Evolutionary conservation across 2,329 filamentous ascomycete species (phyloP).

Genomic region (Hymenoscyphus infarciens): DNA sequence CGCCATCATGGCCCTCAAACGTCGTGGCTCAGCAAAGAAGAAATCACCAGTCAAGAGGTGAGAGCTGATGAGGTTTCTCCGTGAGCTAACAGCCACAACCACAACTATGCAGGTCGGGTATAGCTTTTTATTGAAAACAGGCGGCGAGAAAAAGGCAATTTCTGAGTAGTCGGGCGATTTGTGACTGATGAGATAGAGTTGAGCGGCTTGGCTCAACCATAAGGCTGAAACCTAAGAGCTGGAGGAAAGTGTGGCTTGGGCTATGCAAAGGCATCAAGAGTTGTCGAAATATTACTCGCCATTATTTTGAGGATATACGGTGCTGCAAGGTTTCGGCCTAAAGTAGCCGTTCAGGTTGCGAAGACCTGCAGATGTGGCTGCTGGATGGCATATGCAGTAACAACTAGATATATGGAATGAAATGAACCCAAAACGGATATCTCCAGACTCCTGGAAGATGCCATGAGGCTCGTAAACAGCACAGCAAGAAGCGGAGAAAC

Average conservation of each 20-base stretch:
- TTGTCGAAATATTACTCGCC: not conserved
- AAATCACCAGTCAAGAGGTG: not conserved
- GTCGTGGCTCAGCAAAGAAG: not conserved
- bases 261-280: not conserved
- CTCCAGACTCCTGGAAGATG: not conserved
- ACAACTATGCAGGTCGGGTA: not conserved
- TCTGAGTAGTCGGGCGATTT: not conserved
- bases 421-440: not conserved
- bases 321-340: constrained; percentile 1
- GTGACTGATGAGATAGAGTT: not conserved
- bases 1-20: not conserved
- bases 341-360: not conserved
- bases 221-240: constrained; percentile 7
- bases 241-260: constrained; percentile 2
- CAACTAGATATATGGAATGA: not conserved
- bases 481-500: not conserved
- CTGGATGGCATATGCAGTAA: not conserved
- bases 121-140: not conserved
- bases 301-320: not conserved
- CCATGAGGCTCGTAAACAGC: not conserved
- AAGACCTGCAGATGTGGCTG: constrained; percentile 1
- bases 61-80: not conserved
- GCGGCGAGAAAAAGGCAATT: not conserved
- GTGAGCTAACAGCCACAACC: not conserved
- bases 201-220: constrained; percentile 1